phyloP scores from a whole-genome alignment of 768 basidiomycete species.

The Infundibulicybe gibba region DNA sequence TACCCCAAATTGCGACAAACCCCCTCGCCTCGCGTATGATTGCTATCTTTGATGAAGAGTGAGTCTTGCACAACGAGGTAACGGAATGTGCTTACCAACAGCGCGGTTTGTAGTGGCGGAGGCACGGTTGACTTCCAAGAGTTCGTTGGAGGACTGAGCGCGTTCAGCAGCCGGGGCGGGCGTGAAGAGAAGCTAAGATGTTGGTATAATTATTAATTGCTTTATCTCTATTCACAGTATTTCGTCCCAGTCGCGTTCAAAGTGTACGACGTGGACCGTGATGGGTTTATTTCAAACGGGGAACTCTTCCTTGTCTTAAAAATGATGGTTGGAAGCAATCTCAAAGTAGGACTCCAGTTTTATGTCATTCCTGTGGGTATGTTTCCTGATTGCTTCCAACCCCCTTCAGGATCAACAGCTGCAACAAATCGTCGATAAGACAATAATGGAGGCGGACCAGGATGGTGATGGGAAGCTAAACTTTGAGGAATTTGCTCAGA shows the following conservation, averaged over 20 bases:
- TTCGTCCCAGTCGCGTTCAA: constrained; percentile 88
- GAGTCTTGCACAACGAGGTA: constrained; percentile 21
- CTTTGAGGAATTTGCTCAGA: constrained; percentile 95
- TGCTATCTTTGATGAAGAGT: constrained; percentile 99
- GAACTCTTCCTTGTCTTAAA: constrained; percentile 98
- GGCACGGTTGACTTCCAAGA: constrained; percentile 99
- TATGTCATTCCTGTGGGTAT: constrained; percentile 4
- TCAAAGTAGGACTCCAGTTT: constrained; percentile 63
- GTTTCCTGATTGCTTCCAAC: constrained; percentile 6
- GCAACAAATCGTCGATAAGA: constrained; percentile 99
- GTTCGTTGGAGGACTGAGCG: constrained; percentile 96
- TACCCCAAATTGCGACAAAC: constrained; percentile 98
- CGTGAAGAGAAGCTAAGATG: constrained; percentile 96
- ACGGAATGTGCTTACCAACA: background rate
- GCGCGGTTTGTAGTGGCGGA: constrained; percentile 64
- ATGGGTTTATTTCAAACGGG: constrained; percentile 97
- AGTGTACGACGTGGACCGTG: constrained; percentile 98
- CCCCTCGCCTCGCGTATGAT: constrained; percentile 97
- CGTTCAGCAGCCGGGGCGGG: constrained; percentile 95
- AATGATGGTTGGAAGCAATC: constrained; percentile 99
- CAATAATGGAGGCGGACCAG: constrained; percentile 99
- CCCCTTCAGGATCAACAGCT: constrained; percentile 99
- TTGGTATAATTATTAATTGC: constrained; percentile 20
- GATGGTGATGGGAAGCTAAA: constrained; percentile 97
- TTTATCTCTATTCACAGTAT: background rate